Conservation (phyloP, 1,139 yeast species). For the Diutina catenulata region DNA sequence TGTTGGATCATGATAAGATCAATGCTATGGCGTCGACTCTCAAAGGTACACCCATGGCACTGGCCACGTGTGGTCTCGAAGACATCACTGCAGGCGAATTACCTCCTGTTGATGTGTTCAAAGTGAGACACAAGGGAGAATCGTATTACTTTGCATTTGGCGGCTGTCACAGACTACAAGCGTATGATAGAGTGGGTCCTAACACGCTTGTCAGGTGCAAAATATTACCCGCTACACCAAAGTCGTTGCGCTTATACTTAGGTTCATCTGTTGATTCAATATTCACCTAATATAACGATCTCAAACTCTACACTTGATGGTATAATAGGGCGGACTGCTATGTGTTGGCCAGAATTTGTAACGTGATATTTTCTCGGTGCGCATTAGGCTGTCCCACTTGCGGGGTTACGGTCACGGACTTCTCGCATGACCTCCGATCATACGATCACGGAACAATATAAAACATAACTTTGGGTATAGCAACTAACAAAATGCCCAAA, state of each 20-base stretch:
- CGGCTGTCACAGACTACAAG: constrained; percentile 77
- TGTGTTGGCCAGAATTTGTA: too few species aligned
- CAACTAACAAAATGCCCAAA: too few species aligned
- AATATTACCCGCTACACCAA: constrained; percentile 55
- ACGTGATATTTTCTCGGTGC: too few species aligned
- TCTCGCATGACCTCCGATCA: too few species aligned
- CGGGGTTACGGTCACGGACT: too few species aligned
- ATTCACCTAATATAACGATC: constrained; percentile 17
- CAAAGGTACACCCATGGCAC: constrained; percentile 50
- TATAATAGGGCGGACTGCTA: too few species aligned
- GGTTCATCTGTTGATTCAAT: constrained; percentile 55
- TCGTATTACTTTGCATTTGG: constrained; percentile 70
- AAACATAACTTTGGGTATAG: too few species aligned
- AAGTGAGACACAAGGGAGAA: constrained; percentile 50
- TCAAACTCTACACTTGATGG: too few species aligned
- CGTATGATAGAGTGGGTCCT: constrained; percentile 39
- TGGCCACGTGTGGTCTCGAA: constrained; percentile 48
- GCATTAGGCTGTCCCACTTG: too few species aligned
- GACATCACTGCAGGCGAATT: constrained; percentile 50
- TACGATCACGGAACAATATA: too few species aligned
- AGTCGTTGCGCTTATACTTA: constrained; percentile 47
- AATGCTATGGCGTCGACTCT: constrained; percentile 71
- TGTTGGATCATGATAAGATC: constrained; percentile 57
- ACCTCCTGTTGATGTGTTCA: constrained; percentile 69
- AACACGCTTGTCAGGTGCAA: constrained; percentile 45